Base-by-base conservation (phyloP, 1,139 yeast genomes). In the Candida sanyaensis region DNA sequence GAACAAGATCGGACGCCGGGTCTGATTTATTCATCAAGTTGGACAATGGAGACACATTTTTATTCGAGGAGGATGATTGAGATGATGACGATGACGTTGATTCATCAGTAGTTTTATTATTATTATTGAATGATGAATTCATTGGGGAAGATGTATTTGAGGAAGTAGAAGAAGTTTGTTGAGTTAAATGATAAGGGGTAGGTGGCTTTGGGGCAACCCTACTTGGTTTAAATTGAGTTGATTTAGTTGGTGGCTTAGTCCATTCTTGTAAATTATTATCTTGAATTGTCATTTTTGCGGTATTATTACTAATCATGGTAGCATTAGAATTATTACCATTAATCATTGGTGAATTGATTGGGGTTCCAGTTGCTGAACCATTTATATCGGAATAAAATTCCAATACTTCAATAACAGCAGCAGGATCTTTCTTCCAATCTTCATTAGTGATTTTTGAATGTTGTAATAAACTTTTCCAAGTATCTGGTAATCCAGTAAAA, bases 351-450 rank as follows among this genome's bases (percentile, higher is more conserved):
- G 62, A 62, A 36, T 52, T 57, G 7, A 59, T 47, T 2, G 78
- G 77, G 21, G 77, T 71, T 41, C 59, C 59, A 2, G 60, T 57
- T 32, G 64, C 60, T 6, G 69, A 62, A 43, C 72, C 72, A 54
- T 70, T 71, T 51, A 74, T 75, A 50, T 77, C 80, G 11, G 76
- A 77, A 63, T 89, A 90, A 63, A 95, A 93, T 58, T 90, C 96
- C 62, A 95, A 80, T 1, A 92, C 99, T 62, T 93, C 97, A 55
- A 93, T 91, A 37, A 80, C 93, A 0, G 95, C 95, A 28, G 84
- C 88, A 1, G 95, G 92, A 59, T 87, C 90, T 58, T 84, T 86
- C 50, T 86, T 84, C 86, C 90, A 84, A 66, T 87, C 95, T 58
- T 86, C 93, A 55, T 85, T 86, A 4, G 93, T 86, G 56, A 87